Percentiles rank a stretch among this genome's conserved stretches.
Conservation (phyloP, 1,284 basidiomycete species). For the Pseudozyma tsukubaensis region DNA sequence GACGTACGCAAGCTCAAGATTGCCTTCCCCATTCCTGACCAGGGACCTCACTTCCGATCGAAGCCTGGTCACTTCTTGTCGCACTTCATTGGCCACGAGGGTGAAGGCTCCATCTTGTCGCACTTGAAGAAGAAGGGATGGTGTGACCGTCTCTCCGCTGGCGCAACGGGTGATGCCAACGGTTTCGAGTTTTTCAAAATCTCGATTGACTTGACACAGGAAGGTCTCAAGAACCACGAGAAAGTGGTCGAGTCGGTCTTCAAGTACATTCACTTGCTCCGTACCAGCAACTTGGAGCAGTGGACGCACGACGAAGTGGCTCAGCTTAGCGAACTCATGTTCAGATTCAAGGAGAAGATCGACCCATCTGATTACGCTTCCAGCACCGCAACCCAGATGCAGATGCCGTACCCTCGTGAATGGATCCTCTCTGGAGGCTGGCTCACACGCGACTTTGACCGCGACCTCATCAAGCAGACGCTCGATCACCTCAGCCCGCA, state of each 20-base stretch:
- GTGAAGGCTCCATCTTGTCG: slow-evolving; percentile 89
- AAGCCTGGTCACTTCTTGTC: slow-evolving; percentile 84
- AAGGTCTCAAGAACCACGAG: slow-evolving; percentile 89
- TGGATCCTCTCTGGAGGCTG: slow-evolving; percentile 81
- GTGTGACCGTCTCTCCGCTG: slow-evolving; percentile 83
- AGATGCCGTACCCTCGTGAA: slow-evolving; percentile 83
- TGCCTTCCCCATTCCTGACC: slow-evolving; percentile 78
- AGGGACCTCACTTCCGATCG: slow-evolving; percentile 79
- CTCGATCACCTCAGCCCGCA: slow-evolving; percentile 76
- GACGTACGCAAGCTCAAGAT: slow-evolving; percentile 88
- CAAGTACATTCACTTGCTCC: slow-evolving; percentile 89
- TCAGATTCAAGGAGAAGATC: slow-evolving; percentile 89
- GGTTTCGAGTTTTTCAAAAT: slow-evolving; percentile 92
- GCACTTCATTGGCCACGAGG: slow-evolving; percentile 95
- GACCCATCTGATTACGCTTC: slow-evolving; percentile 84
- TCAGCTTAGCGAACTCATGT: slow-evolving; percentile 80
- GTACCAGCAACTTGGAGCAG: slow-evolving; percentile 76
- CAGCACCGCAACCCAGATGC: slow-evolving; percentile 80
- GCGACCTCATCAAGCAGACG: slow-evolving; percentile 76
- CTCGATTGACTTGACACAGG: slow-evolving; percentile 81
- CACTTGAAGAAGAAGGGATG: slow-evolving; percentile 93
- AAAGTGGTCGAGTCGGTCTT: slow-evolving; percentile 80
- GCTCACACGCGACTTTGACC: slow-evolving; percentile 82
- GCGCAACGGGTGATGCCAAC: slow-evolving; percentile 76
- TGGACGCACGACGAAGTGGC: slow-evolving; percentile 85